phyloP scores from a whole-genome alignment of 2,329 filamentous ascomycete species.

The Fusarium luffae region DNA sequence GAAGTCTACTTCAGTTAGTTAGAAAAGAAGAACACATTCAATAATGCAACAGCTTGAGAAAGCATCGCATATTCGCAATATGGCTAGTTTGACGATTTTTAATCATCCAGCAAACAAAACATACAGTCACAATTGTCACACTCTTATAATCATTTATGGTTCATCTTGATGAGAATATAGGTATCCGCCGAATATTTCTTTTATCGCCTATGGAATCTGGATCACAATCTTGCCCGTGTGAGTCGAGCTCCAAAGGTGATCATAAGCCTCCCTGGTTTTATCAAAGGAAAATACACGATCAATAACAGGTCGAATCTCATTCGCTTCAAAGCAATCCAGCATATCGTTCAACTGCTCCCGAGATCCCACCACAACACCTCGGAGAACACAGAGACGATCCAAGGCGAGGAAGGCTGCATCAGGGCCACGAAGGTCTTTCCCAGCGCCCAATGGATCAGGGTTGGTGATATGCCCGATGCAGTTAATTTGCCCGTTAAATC shows the following conservation, averaged over 20 bases:
- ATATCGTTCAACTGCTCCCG: constrained; percentile 29
- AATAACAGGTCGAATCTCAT: constrained; percentile 14
- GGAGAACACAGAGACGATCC: constrained; percentile 15
- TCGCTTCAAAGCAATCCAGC: constrained; percentile 25
- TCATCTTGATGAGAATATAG: too few relatives aligned
- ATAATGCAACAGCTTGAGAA: too few relatives aligned
- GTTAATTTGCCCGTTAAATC: neutral
- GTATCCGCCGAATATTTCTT: too few relatives aligned
- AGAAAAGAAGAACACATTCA: too few relatives aligned
- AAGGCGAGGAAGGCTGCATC: constrained; percentile 25
- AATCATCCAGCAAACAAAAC: too few relatives aligned
- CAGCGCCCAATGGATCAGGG: neutral
- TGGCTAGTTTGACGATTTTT: too few relatives aligned
- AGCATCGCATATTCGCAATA: too few relatives aligned
- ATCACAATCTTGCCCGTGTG: constrained; percentile 28
- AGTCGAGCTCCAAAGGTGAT: constrained; percentile 21
- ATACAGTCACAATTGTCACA: too few relatives aligned
- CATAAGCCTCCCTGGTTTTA: constrained; percentile 10
- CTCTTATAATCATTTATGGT: too few relatives aligned
- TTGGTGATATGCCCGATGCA: neutral
- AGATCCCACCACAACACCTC: constrained; percentile 28
- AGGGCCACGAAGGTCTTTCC: neutral
- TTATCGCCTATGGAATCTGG: constrained; percentile 4
- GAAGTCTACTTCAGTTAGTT: neutral
- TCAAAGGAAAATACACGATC: constrained; percentile 13